A percentile compares a stretch with the other conserved stretches of the same genome.
Conservation (phyloP, 139 green algal genomes). For the Chlamydomonas asymmetrica region DNA sequence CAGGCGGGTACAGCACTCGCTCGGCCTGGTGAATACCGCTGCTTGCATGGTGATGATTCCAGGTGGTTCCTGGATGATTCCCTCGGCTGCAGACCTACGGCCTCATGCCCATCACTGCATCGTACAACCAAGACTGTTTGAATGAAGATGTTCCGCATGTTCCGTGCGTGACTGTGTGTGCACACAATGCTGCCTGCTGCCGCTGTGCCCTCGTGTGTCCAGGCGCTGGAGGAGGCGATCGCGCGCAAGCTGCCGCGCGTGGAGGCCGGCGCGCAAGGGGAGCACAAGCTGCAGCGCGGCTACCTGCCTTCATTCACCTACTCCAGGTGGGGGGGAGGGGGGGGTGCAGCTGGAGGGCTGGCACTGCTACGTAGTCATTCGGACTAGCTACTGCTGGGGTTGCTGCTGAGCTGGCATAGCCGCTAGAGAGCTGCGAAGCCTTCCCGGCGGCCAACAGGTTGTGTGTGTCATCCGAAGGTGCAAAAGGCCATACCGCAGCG, state of each 20-base stretch:
- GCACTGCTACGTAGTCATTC: neutral
- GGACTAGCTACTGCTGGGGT: neutral
- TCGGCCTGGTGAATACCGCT: too few species aligned
- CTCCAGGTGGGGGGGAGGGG: slow-evolving; percentile 13
- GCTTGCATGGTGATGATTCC: too few species aligned
- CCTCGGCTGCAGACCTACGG: too few species aligned
- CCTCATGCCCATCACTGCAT: too few species aligned
- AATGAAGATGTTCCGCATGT: too few species aligned
- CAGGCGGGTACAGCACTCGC: too few species aligned
- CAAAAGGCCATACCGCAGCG: neutral
- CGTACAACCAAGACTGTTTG: too few species aligned
- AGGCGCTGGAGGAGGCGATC: slow-evolving; percentile 80
- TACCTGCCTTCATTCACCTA: slow-evolving; percentile 87
- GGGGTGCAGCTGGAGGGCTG: neutral
- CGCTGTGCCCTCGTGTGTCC: slow-evolving; percentile 1
- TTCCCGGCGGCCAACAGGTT: neutral
- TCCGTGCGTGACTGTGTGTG: too few species aligned
- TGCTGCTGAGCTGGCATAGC: neutral
- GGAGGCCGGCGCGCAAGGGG: slow-evolving; percentile 91
- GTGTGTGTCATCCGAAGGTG: neutral
- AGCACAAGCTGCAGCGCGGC: slow-evolving; percentile 92
- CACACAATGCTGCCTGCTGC: neutral
- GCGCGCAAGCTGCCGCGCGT: slow-evolving; percentile 67
- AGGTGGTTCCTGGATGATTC: too few species aligned
- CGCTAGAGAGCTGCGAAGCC: neutral